These are phyloP conservation scores for Euclidium syriacum DNA, from an alignment of 345 rosid species.

Conservation along the genomic window DNA sequence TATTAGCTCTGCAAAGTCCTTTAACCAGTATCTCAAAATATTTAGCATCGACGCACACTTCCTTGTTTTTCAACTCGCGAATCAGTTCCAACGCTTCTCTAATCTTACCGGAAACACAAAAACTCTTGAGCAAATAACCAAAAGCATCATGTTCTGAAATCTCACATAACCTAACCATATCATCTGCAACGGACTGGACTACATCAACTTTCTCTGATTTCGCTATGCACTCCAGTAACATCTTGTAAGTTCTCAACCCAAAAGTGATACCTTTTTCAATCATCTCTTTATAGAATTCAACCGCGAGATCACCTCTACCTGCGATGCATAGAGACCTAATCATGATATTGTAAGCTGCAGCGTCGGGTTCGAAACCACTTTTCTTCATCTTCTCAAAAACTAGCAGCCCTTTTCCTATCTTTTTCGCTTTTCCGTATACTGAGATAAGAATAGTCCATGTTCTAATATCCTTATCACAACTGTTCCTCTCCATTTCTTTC, in stretches of 20 bases:
- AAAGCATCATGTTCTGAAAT: constrained; percentile 49
- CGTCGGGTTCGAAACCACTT: constrained; percentile 52
- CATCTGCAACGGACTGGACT: constrained; percentile 50
- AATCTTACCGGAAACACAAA: constrained; percentile 64
- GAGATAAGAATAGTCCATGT: constrained; percentile 71
- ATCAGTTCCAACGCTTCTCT: constrained; percentile 66
- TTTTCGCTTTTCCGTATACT: constrained; percentile 54
- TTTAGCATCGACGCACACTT: constrained; percentile 35
- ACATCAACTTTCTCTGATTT: constrained; percentile 43
- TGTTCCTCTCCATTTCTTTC: constrained; percentile 60
- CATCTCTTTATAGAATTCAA: constrained; percentile 75
- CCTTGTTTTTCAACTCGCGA: constrained; percentile 51
- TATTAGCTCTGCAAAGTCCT: constrained; percentile 65
- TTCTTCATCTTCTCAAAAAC: constrained; percentile 62
- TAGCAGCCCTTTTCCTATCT: constrained; percentile 53
- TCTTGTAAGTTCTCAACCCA: constrained; percentile 47
- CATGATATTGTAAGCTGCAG: constrained; percentile 39
- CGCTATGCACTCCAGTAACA: constrained; percentile 45
- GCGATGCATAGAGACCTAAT: constrained; percentile 49
- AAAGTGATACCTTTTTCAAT: constrained; percentile 45
- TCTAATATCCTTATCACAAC: constrained; percentile 47
- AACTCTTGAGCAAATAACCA: constrained; percentile 54
- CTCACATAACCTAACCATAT: constrained; percentile 49
- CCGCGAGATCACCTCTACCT: constrained; percentile 54
- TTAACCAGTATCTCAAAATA: constrained; percentile 61